Conservation (phyloP, 805 yeast genomes). For the Myxozyma lipomycoides region DNA sequence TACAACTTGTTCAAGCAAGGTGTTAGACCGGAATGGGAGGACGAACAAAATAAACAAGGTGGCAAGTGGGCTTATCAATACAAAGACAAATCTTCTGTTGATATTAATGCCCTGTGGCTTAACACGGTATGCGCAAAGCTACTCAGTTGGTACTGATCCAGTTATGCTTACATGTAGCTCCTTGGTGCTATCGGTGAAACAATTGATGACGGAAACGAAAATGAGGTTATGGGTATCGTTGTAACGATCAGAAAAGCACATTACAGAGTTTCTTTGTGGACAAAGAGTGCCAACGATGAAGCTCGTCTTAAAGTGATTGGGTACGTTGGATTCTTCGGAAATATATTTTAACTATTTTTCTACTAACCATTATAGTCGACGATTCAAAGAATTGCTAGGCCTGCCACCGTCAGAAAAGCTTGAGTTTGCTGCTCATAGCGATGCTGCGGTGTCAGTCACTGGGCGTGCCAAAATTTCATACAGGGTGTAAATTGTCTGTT, state of each 20-base stretch:
- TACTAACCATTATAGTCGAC: slow-evolving; percentile 47
- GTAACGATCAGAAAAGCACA: slow-evolving; percentile 79
- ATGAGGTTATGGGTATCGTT: slow-evolving; percentile 92
- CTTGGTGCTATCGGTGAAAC: slow-evolving; percentile 94
- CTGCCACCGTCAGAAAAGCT: slow-evolving; percentile 69
- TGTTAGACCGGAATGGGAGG: slow-evolving; percentile 98
- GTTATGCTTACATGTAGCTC: slow-evolving; percentile 34
- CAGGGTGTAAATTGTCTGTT: not conserved
- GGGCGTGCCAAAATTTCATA: slow-evolving; percentile 23
- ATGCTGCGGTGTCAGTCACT: slow-evolving; percentile 27
- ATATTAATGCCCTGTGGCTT: slow-evolving; percentile 88
- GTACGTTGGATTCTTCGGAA: not conserved
- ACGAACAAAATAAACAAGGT: slow-evolving; percentile 76
- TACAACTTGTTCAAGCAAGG: slow-evolving; percentile 93
- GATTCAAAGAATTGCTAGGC: slow-evolving; percentile 79
- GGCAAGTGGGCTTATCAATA: slow-evolving; percentile 90
- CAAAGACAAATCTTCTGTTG: slow-evolving; percentile 51
- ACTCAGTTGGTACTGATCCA: not conserved
- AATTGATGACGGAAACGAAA: slow-evolving; percentile 61
- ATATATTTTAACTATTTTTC: not conserved
- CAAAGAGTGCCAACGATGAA: slow-evolving; percentile 63
- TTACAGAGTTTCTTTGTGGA: slow-evolving; percentile 89
- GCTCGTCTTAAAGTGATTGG: slow-evolving; percentile 57
- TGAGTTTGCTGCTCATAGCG: slow-evolving; percentile 54
- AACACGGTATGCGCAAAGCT: slow-evolving; percentile 46